Evolutionary conservation across 352 stramenopile genomes (phyloP), one percentile per base, ranked within the genome.

Genomic region (Thraustochytrium sp.): DNA sequence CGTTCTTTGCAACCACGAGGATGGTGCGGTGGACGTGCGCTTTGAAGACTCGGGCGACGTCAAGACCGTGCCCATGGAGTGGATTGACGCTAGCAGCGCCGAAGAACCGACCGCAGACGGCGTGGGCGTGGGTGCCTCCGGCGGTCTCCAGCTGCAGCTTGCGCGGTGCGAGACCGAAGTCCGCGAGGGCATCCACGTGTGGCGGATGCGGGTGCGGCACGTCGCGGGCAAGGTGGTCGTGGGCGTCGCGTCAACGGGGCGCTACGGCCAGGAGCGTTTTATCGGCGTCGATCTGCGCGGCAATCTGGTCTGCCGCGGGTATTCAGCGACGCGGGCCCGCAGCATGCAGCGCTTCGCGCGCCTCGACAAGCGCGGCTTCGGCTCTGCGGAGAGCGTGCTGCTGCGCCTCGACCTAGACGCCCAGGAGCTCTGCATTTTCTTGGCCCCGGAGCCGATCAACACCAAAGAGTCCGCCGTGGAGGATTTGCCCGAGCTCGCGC

Each of bases 351-450:
- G 46, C 4, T 46, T 72, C 2, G 48, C 68, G 53, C 68, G 48
- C 23, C 18, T 61, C 53, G 63, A 64, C 48, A 80, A 63, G 46
- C 21, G n/a, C 31, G 68, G 48, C 13, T 80, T 72, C 26, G n/a
- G 21, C 42, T 9, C 26, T 4, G 31, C 8, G 4, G 68, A 68
- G 9, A 38, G 18, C 23, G 9, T 80, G 16, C 5, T 72, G 42
- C 44, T 80, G 34, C 34, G 53, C 23, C 46, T 80, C 13, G 68
- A 80, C 42, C 68, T 80, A 3, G 42, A 48, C 42, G 23, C 68
- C 5, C 68, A 80, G 26, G 68, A 80, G 26, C 51, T 80, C 5
- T 44, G 46, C 1, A 8, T 80, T 5, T 80, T 80, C 53, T 23
- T 55, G 13, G 40, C 44, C 29, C 59, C 59, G 40, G 8, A 46